phyloP scores from a whole-genome alignment of 345 rosid genomes.

The Syzygium aromaticum region DNA sequence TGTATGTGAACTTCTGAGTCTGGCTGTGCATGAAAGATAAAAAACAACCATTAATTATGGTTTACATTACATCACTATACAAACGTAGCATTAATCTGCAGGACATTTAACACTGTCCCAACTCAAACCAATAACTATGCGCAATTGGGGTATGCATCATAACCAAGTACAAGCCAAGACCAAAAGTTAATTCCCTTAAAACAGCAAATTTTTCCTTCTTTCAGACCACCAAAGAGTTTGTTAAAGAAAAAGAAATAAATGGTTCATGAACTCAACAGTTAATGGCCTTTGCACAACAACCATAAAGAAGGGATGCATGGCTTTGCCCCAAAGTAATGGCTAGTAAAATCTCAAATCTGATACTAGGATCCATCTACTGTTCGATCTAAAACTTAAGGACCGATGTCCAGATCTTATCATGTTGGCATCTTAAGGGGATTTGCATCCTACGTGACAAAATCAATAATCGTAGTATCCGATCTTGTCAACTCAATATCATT shows the following conservation, averaged over 20 bases:
- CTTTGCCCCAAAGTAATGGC: not conserved
- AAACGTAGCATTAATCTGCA: not conserved
- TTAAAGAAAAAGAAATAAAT: not conserved
- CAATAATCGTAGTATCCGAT: not conserved
- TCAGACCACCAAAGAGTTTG: not conserved
- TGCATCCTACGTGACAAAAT: not conserved
- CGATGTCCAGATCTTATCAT: not conserved
- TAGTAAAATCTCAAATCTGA: not conserved
- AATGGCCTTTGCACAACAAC: not conserved
- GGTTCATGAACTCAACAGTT: not conserved
- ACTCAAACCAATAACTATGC: not conserved
- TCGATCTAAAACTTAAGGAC: not conserved
- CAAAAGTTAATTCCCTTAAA: not conserved
- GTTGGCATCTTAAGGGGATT: not conserved
- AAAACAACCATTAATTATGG: not conserved
- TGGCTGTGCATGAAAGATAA: constrained; percentile 23
- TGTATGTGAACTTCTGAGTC: constrained; percentile 67
- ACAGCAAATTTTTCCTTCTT: not conserved
- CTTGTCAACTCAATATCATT: not conserved
- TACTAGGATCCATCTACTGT: not conserved
- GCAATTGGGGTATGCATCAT: not conserved
- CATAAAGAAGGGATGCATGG: not conserved
- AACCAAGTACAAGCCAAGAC: not conserved
- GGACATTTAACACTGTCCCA: not conserved
- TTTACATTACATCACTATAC: not conserved